A percentile compares a stretch with the other conserved stretches of the same genome.
phyloP scores from a whole-genome alignment of 73 alveolate genomes.

The Paraurostyla sp. region DNA sequence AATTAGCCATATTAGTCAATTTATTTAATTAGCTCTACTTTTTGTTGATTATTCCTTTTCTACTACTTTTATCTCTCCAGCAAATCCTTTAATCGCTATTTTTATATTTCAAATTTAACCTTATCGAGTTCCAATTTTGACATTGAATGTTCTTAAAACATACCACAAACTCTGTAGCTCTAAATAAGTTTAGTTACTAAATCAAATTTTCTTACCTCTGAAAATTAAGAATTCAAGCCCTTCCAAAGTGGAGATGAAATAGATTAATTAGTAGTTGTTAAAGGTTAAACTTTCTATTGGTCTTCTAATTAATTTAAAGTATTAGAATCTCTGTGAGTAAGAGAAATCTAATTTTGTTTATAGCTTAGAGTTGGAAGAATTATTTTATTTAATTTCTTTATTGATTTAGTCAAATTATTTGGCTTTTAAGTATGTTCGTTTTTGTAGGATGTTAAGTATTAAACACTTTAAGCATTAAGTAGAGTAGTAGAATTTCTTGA shows the following conservation, averaged over 20 bases:
- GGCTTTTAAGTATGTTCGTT: too few relatives aligned
- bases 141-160: constrained; percentile 36
- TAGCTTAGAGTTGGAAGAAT: too few relatives aligned
- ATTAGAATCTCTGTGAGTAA: too few relatives aligned
- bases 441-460: too few relatives aligned
- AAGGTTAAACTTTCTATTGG: too few relatives aligned
- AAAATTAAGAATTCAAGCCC: constrained; percentile 15
- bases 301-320: too few relatives aligned
- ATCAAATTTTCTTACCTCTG: not conserved
- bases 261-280: too few relatives aligned
- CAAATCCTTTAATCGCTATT: constrained; percentile 12
- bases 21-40: not conserved
- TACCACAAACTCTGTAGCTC: constrained; percentile 33
- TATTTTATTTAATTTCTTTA: too few relatives aligned
- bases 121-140: not conserved
- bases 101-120: not conserved
- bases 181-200: not conserved
- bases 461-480: too few relatives aligned
- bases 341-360: too few relatives aligned
- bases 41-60: not conserved
- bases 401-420: too few relatives aligned
- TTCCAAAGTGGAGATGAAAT: constrained; percentile 12
- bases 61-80: not conserved
- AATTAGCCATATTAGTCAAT: not conserved
- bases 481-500: too few relatives aligned